These are phyloP conservation scores for Pestalotiopsis sp. DNA, from an alignment of 2,329 filamentous ascomycete species.

Conservation along the genomic window DNA sequence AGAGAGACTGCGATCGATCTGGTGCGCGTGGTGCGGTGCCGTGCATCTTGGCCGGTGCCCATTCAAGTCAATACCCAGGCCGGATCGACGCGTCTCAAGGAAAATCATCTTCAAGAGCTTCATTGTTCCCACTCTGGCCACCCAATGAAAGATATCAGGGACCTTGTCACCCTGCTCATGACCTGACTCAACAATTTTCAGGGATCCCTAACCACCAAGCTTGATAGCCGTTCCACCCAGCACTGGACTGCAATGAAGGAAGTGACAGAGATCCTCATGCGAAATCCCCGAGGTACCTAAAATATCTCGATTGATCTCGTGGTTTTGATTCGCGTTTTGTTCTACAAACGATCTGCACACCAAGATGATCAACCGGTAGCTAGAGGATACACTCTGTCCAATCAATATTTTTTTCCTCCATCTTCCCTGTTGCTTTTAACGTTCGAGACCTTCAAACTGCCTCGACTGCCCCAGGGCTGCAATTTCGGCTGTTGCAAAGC, in stretches of 20 bases:
- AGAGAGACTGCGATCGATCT: too few species aligned
- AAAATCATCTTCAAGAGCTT: too few species aligned
- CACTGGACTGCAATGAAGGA: background rate
- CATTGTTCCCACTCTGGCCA: too few species aligned
- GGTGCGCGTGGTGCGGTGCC: too few species aligned
- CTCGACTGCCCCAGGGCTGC: conserved; percentile 1
- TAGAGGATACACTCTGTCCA: background rate
- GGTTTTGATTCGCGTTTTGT: background rate
- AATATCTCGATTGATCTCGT: background rate
- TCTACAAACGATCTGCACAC: background rate
- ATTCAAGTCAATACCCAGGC: too few species aligned
- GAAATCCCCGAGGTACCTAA: background rate
- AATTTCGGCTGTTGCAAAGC: conserved; percentile 6
- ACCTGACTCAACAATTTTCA: background rate
- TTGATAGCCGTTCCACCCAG: background rate
- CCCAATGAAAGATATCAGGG: too few species aligned
- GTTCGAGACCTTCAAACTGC: conserved; percentile 6
- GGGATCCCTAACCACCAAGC: background rate
- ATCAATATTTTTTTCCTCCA: background rate
- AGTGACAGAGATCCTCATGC: background rate
- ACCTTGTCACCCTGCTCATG: background rate
- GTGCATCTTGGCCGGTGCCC: too few species aligned
- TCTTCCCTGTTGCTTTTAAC: background rate
- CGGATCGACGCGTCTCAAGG: too few species aligned
- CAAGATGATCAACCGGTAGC: background rate